These are phyloP conservation scores for Abortiporus biennis DNA, from an alignment of 1,284 basidiomycete genomes.

Conservation along the genomic window DNA sequence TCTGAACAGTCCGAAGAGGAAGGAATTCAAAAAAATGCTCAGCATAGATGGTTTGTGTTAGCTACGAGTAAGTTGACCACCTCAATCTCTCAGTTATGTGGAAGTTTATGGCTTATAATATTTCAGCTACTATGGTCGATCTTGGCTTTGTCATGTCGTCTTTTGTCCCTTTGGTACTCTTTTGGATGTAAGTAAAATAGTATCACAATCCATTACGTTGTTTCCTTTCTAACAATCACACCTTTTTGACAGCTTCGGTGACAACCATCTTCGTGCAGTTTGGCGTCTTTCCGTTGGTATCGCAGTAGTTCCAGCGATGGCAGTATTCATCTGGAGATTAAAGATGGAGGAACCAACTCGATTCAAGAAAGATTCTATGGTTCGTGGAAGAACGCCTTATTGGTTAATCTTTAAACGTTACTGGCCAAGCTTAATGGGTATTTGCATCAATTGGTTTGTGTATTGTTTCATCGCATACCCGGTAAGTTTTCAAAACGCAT, in stretches of 20 bases:
- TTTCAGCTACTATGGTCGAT: constrained; percentile 87
- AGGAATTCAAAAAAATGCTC: constrained; percentile 70
- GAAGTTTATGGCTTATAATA: too few relatives aligned
- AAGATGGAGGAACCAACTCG: constrained; percentile 77
- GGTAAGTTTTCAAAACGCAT: too few relatives aligned
- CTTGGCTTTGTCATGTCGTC: constrained; percentile 79
- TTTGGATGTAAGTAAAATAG: constrained; percentile 65
- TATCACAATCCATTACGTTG: too few relatives aligned
- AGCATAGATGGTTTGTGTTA: constrained; percentile 83
- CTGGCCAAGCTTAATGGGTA: constrained; percentile 61
- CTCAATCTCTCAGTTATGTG: too few relatives aligned
- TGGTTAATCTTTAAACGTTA: constrained; percentile 77
- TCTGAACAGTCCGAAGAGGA: constrained; percentile 88
- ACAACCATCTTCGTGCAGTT: constrained; percentile 75
- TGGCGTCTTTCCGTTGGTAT: constrained; percentile 91
- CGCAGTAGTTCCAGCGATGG: constrained; percentile 75
- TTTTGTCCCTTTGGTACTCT: constrained; percentile 81
- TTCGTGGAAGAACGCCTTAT: constrained; percentile 69
- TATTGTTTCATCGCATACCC: constrained; percentile 83
- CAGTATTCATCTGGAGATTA: constrained; percentile 84
- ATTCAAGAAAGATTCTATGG: constrained; percentile 76
- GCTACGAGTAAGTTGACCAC: constrained; percentile 60
- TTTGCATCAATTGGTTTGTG: constrained; percentile 78
- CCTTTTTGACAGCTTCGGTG: constrained; percentile 50
- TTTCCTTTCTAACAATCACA: not conserved